A percentile compares a stretch with the other conserved stretches of the same genome.
These are phyloP conservation scores for Cutaneotrichosporon cutaneum DNA, from an alignment of 1,284 basidiomycete species.

Conservation along the genomic window DNA sequence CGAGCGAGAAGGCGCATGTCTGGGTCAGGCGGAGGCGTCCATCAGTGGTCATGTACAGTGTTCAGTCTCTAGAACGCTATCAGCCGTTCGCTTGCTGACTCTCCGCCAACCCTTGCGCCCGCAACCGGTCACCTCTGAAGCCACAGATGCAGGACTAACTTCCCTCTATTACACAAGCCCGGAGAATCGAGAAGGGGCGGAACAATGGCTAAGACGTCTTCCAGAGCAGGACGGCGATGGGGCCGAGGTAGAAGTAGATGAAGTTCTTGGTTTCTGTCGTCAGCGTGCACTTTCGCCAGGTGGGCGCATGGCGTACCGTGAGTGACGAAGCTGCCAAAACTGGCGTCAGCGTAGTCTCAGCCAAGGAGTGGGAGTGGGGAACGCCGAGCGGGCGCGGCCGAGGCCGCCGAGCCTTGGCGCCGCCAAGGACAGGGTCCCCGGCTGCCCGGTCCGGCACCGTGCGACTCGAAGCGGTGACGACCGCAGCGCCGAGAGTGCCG, in stretches of 20 bases:
- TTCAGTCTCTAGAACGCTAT: not conserved
- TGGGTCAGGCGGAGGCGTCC: not conserved
- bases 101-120: not conserved
- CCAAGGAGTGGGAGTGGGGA: not conserved
- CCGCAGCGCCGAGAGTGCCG: too few species aligned
- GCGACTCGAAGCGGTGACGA: too few species aligned
- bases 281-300: not conserved
- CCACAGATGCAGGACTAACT: not conserved
- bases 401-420: not conserved
- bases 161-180: slow-evolving; percentile 2
- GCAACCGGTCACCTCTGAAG: not conserved
- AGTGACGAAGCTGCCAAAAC: slow-evolving; percentile 93
- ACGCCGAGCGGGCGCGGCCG: not conserved
- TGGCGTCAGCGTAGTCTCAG: slow-evolving; percentile 23
- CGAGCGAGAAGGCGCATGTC: not conserved
- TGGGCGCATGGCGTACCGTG: slow-evolving; percentile 67
- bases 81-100: not conserved
- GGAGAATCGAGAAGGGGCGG: not conserved
- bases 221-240: slow-evolving; percentile 88
- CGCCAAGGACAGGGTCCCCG: too few species aligned
- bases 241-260: slow-evolving; percentile 92
- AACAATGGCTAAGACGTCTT: slow-evolving; percentile 63
- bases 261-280: slow-evolving; percentile 87
- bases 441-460: too few species aligned
- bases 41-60: not conserved